phyloP scores from a whole-genome alignment of 192 early-diverging fungal genomes.

The Backusella parvicylindrica region DNA sequence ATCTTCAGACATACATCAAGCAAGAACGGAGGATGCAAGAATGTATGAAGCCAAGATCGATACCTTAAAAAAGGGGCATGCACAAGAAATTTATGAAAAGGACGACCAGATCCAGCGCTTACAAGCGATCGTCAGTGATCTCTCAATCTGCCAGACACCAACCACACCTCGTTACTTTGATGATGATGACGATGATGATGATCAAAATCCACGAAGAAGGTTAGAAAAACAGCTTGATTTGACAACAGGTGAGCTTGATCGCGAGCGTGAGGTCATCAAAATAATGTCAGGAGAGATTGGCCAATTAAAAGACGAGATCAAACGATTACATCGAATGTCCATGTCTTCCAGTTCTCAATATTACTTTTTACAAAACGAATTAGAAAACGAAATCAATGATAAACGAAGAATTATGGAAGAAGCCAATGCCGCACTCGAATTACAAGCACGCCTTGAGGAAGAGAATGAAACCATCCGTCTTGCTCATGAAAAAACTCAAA shows the following conservation, averaged over 20 bases:
- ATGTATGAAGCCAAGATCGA: slow-evolving; percentile 34
- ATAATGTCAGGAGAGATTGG: neutral
- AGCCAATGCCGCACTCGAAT: slow-evolving; percentile 9
- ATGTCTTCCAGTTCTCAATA: neutral
- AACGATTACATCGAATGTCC: neutral
- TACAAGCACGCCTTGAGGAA: slow-evolving; percentile 13
- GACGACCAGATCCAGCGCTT: slow-evolving; percentile 28
- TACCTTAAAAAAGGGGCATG: slow-evolving; percentile 35
- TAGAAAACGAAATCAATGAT: slow-evolving; percentile 22
- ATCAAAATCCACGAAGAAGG: neutral
- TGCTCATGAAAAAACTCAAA: slow-evolving; percentile 2
- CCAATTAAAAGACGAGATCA: neutral
- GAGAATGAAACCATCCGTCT: slow-evolving; percentile 12
- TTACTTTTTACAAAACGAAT: slow-evolving; percentile 8
- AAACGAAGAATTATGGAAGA: slow-evolving; percentile 27
- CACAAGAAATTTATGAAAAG: slow-evolving; percentile 20
- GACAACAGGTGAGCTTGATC: slow-evolving; percentile 1
- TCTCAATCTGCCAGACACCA: neutral
- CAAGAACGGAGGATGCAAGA: slow-evolving; percentile 36
- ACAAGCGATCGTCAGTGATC: neutral
- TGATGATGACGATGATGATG: neutral
- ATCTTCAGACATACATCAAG: slow-evolving; percentile 32
- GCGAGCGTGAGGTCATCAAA: neutral
- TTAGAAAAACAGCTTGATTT: slow-evolving; percentile 33
- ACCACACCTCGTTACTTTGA: neutral